Conservation (phyloP, 2,329 filamentous ascomycete genomes). For the Ilyonectria destructans region DNA sequence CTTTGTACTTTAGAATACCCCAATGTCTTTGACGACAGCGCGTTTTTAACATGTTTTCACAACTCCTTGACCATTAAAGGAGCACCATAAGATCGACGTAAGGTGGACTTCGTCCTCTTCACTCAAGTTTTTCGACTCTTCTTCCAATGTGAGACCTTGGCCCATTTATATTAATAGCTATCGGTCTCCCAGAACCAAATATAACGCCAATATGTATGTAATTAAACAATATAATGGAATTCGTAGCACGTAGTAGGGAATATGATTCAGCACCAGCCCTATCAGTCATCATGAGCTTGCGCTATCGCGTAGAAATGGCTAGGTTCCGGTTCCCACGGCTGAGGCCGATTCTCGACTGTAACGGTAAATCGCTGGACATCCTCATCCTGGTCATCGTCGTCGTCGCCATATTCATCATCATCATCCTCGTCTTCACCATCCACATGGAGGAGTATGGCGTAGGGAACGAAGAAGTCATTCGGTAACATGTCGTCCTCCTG, state of each 20-base stretch:
- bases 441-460: constrained; percentile 24
- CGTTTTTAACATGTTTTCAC: constrained; percentile 29
- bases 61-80: constrained; percentile 17
- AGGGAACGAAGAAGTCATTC: constrained; percentile 51
- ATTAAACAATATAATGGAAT: neutral
- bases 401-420: constrained; percentile 29
- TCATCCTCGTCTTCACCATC: constrained; percentile 21
- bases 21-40: constrained; percentile 42
- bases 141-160: neutral
- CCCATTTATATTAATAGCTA: neutral
- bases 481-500: constrained; percentile 53
- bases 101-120: constrained; percentile 24
- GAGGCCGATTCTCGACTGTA: constrained; percentile 24
- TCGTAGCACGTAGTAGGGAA: neutral
- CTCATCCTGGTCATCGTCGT: constrained; percentile 31
- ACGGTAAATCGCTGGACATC: constrained; percentile 36
- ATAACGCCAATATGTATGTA: neutral
- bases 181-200: neutral
- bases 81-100: constrained; percentile 25
- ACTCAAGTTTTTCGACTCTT: neutral
- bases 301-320: too few species aligned
- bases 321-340: too few species aligned
- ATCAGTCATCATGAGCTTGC: constrained; percentile 29
- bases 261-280: neutral
- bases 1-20: constrained; percentile 51